Evolutionary conservation across 225 moss, liverwort and hornwort genomes (phyloP).

Genomic region (Anthoceros angustus): DNA sequence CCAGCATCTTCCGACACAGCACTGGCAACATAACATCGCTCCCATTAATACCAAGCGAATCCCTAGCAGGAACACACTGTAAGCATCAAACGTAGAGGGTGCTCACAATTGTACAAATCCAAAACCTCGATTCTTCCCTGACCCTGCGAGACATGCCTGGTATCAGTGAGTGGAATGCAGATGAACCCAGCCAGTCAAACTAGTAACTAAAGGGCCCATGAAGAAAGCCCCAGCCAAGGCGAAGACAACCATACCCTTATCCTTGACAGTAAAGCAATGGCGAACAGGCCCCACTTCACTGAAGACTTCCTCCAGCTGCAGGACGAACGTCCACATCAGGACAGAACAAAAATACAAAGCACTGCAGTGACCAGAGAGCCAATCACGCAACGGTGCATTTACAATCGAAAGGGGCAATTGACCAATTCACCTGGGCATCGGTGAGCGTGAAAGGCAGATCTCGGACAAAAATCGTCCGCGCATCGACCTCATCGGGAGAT

Average conservation of each 20-base stretch:
- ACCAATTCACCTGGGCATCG: conserved; percentile 24
- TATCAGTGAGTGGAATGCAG: not conserved
- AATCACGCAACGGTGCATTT: not conserved
- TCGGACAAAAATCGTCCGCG: conserved; percentile 28
- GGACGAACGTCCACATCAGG: not conserved
- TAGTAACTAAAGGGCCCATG: not conserved
- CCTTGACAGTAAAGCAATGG: conserved; percentile 91
- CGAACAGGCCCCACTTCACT: conserved; percentile 83
- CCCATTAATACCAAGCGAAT: not conserved
- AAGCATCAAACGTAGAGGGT: not conserved
- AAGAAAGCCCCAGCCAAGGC: not conserved
- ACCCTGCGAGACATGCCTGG: conserved; percentile 24
- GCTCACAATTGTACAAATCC: conserved; percentile 95
- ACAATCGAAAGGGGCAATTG: not conserved
- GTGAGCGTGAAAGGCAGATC: conserved; percentile 25
- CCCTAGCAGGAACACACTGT: not conserved
- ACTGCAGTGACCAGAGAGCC: not conserved
- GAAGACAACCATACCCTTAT: conserved; percentile 38
- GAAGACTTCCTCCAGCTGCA: conserved; percentile 73
- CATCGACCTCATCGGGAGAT: conserved; percentile 18
- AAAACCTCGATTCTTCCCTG: conserved; percentile 73
- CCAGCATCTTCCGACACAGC: conserved; percentile 85
- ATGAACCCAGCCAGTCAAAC: not conserved
- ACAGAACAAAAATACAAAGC: not conserved
- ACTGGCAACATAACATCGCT: conserved; percentile 17